Conservation (phyloP, 139 green algal species). For the Chlamydomonas asymmetrica region DNA sequence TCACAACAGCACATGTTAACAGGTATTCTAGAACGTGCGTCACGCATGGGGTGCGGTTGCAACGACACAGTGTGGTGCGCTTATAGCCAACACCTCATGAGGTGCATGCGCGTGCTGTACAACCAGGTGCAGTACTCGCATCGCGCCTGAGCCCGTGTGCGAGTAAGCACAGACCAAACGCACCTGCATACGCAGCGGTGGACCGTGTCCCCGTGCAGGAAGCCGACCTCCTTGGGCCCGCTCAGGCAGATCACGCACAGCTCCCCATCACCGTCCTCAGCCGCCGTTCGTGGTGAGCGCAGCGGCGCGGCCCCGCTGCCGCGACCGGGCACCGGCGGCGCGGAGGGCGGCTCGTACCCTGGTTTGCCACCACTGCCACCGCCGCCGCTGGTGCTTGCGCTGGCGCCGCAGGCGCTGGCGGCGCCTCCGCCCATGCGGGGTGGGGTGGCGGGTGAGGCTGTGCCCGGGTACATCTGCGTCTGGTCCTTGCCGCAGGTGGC, state of each 20-base stretch:
- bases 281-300: background rate
- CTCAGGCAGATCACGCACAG: conserved; percentile 43
- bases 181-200: conserved; percentile 42
- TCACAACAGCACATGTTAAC: too few species aligned
- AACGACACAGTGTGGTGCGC: too few species aligned
- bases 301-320: background rate
- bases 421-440: background rate
- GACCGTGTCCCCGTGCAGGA: conserved; percentile 41
- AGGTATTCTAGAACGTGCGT: too few species aligned
- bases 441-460: background rate
- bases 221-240: conserved; percentile 20
- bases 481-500: background rate
- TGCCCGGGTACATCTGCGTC: background rate
- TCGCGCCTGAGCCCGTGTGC: too few species aligned
- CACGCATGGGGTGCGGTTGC: too few species aligned
- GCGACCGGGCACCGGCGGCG: background rate
- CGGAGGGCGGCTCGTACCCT: background rate
- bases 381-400: background rate
- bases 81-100: too few species aligned
- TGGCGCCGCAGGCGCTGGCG: background rate
- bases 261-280: conserved; percentile 9
- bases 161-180: too few species aligned
- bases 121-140: too few species aligned
- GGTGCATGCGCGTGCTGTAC: too few species aligned
- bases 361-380: background rate